Percentiles rank a stretch among this genome's conserved stretches.
Conservation (phyloP, 257 asterid genomes). For the Henckelia pumila region DNA sequence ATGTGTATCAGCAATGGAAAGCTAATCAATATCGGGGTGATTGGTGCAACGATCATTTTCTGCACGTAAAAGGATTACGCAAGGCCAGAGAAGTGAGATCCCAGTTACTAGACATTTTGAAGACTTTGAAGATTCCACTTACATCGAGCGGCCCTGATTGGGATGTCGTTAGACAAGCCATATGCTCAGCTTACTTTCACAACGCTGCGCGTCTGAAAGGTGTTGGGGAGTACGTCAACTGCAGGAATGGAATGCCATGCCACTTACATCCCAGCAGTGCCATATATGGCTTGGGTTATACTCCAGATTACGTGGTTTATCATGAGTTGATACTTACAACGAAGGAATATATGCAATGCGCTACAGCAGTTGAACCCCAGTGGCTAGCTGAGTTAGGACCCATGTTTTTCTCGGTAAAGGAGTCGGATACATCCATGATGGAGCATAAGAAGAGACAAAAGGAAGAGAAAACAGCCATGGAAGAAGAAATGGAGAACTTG, state of each 20-base stretch:
- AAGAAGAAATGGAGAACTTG: constrained; percentile 92
- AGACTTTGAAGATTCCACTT: constrained; percentile 66
- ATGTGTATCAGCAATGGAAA: constrained; percentile 89
- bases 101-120: constrained; percentile 74
- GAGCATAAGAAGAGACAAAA: constrained; percentile 89
- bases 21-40: constrained; percentile 79
- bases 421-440: constrained; percentile 75
- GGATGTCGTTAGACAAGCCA: constrained; percentile 85
- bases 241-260: constrained; percentile 92
- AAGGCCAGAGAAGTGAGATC: constrained; percentile 95
- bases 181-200: constrained; percentile 90
- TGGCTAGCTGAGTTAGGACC: constrained; percentile 98
- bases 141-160: constrained; percentile 88
- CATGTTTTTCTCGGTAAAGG: constrained; percentile 94
- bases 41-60: constrained; percentile 91
- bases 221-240: constrained; percentile 85
- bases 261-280: constrained; percentile 98
- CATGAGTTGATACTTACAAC: constrained; percentile 84
- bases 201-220: constrained; percentile 82
- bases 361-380: constrained; percentile 84
- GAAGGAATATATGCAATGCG: constrained; percentile 95
- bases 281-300: constrained; percentile 77
- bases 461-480: constrained; percentile 91
- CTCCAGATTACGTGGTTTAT: constrained; percentile 88
- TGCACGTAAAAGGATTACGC: constrained; percentile 83